Conservation (phyloP, 2,329 filamentous ascomycete genomes). For the Colletotrichum tamarilloi region DNA sequence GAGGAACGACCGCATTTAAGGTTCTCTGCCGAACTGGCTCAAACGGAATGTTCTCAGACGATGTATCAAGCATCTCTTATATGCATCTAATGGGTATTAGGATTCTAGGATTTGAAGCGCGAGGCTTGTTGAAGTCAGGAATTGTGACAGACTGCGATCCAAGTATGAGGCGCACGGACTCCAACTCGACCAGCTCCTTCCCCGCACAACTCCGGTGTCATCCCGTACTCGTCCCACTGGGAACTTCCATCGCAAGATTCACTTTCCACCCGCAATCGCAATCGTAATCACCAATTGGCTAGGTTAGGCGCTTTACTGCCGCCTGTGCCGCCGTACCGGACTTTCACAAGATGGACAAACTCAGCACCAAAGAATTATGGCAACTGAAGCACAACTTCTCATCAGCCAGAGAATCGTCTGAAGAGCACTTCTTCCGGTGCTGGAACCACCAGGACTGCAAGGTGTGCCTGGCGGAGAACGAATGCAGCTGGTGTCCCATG, state of each 20-base stretch:
- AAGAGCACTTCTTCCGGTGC: conserved; percentile 59
- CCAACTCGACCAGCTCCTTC: not conserved
- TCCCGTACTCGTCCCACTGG: not conserved
- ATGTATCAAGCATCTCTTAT: not conserved
- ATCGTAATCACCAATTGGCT: not conserved
- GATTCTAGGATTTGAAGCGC: not conserved
- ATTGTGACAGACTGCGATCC: not conserved
- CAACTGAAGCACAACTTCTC: conserved; percentile 44
- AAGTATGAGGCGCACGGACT: conserved; percentile 13
- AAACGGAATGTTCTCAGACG: not conserved
- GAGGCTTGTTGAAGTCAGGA: not conserved
- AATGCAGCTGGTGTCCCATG: conserved; percentile 66
- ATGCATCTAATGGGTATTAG: too few species aligned
- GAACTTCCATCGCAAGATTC: not conserved
- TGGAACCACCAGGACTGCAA: conserved; percentile 63
- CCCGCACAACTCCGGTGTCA: conserved; percentile 5
- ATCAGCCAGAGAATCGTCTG: conserved; percentile 39
- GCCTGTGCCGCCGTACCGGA: not conserved
- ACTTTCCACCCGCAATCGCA: not conserved
- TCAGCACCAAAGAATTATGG: conserved; percentile 1
- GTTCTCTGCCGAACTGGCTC: not conserved
- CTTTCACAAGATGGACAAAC: not conserved
- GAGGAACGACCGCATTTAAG: too few species aligned
- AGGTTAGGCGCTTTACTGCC: not conserved
- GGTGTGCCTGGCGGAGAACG: conserved; percentile 54